Percentiles rank a stretch among this genome's conserved stretches.
These are phyloP conservation scores for Dactylellina leptospora DNA, from an alignment of 2,329 filamentous ascomycete genomes.

Conservation along the genomic window DNA sequence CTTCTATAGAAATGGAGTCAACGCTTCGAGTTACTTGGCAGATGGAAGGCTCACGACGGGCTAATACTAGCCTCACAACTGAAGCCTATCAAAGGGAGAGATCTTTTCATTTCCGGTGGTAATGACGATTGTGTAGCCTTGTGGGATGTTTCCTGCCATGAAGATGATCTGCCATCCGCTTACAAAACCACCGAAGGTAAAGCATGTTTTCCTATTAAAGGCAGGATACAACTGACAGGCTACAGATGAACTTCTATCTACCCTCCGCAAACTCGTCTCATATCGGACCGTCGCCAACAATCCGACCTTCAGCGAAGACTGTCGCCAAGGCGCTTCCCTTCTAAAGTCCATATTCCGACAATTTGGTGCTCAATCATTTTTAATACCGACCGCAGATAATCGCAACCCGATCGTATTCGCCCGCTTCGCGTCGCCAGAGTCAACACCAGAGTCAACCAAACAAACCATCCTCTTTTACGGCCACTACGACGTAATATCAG, in stretches of 20 bases:
- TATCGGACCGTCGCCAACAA: slow-evolving; percentile 92
- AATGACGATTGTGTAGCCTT: slow-evolving; percentile 90
- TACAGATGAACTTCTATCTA: slow-evolving; percentile 71
- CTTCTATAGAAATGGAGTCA: slow-evolving; percentile 73
- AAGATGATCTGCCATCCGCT: slow-evolving; percentile 33
- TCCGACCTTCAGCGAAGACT: slow-evolving; percentile 86
- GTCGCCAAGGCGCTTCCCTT: slow-evolving; percentile 89
- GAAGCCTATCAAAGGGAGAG: slow-evolving; percentile 73
- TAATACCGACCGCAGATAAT: slow-evolving; percentile 80
- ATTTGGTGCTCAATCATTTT: slow-evolving; percentile 85
- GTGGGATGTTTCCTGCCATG: slow-evolving; percentile 74
- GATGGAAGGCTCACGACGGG: slow-evolving; percentile 84
- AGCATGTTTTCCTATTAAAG: slow-evolving; percentile 61
- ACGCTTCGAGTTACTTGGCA: slow-evolving; percentile 79
- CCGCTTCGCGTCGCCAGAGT: slow-evolving; percentile 73
- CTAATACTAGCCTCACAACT: slow-evolving; percentile 86
- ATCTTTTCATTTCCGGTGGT: slow-evolving; percentile 92
- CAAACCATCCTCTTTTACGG: slow-evolving; percentile 97
- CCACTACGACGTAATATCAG: slow-evolving; percentile 95
- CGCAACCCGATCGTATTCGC: slow-evolving; percentile 95
- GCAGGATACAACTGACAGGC: slow-evolving; percentile 51
- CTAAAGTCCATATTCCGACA: slow-evolving; percentile 90
- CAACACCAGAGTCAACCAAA: slow-evolving; percentile 65
- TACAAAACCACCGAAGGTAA: slow-evolving; percentile 44
- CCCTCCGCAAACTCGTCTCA: slow-evolving; percentile 83